These are phyloP conservation scores for Rhizopus arrhizus DNA, from an alignment of 371 early-diverging fungal genomes.

Conservation along the genomic window DNA sequence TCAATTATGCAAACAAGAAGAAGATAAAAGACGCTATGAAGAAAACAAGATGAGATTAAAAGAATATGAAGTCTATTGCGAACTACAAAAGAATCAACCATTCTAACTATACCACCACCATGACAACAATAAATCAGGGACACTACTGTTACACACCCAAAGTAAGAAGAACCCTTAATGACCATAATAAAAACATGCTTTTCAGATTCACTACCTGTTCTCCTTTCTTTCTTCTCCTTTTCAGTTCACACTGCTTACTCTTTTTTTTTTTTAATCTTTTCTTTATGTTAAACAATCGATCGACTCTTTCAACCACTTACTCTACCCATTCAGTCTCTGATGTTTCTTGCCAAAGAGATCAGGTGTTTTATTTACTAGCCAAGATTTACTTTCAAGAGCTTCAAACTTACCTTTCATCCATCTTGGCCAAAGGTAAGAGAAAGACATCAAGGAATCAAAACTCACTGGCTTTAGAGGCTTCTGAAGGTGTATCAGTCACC, in stretches of 20 bases:
- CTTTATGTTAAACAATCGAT: not conserved
- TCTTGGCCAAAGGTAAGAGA: conserved; percentile 45
- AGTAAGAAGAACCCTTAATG: too few relatives aligned
- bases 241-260: not conserved
- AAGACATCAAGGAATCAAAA: not conserved
- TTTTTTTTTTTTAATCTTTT: not conserved
- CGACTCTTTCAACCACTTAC: not conserved
- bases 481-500: conserved; percentile 56
- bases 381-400: conserved; percentile 46
- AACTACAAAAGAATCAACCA: conserved; percentile 11
- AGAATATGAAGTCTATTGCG: conserved; percentile 30
- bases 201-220: not conserved
- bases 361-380: too few relatives aligned
- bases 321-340: conserved; percentile 11
- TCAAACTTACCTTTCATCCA: conserved; percentile 31
- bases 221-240: conserved; percentile 4
- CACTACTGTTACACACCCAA: not conserved
- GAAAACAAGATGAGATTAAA: conserved; percentile 50
- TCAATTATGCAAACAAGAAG: conserved; percentile 51
- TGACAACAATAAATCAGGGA: not conserved
- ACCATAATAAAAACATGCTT: too few relatives aligned
- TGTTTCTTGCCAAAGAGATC: too few relatives aligned
- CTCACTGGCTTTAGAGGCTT: conserved; percentile 34
- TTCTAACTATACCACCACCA: too few relatives aligned
- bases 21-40: conserved; percentile 51